Base-by-base conservation (phyloP, 495 filamentous ascomycete species). In the Aspergillus heteromorphus region DNA sequence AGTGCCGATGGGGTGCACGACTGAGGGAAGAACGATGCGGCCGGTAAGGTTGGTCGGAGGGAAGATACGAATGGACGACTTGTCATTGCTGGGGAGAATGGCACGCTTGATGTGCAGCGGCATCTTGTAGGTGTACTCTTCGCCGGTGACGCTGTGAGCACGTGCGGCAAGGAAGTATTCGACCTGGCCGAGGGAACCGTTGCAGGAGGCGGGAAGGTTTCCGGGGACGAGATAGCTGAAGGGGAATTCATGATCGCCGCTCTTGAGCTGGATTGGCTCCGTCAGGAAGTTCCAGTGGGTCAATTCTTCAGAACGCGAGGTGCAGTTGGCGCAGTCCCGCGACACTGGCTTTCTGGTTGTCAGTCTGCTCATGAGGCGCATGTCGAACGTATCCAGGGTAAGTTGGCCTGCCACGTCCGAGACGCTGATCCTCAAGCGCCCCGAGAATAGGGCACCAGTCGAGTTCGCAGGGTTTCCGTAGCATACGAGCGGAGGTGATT, bases 21-120 rank as follows among this genome's bases (percentile, higher is more conserved):
- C 80, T 17, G 87, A 80, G 9, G 90, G 85, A 31, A 93, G 84
- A 49, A 88, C 80, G 59, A 93, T 83, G 60, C 82, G 83, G 36
- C 89, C 88, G 45, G 87, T 89, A 54, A 99, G 83, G 65, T 91
- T 92, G 53, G 93, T 99, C 0, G 93, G 93, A 30, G 93, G 93
- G 73, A 99, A 99, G 56, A 97, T 86, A 60, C 93, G 91, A 45
- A 95, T 82, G 16, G 87, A 91, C 53, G 76, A 73, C 63, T 83
- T 83, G 58, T 87, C 83, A 65, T 88, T 84, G 52, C 87, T 84
- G 2, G 91, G 90, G 3, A 77, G 66, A 18, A 97, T 78, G 17
- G 91, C 86, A 45, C 93, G 90, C 67, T 84, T 82, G 57, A 96
- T 76, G 40, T 84, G 76, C 45, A 96, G 71, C 3, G 77, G 73